Evolutionary conservation across 2,329 filamentous ascomycete species (phyloP), one percentile per base, ranked within the genome.

Genomic region (Rhynchosporium graminicola): DNA sequence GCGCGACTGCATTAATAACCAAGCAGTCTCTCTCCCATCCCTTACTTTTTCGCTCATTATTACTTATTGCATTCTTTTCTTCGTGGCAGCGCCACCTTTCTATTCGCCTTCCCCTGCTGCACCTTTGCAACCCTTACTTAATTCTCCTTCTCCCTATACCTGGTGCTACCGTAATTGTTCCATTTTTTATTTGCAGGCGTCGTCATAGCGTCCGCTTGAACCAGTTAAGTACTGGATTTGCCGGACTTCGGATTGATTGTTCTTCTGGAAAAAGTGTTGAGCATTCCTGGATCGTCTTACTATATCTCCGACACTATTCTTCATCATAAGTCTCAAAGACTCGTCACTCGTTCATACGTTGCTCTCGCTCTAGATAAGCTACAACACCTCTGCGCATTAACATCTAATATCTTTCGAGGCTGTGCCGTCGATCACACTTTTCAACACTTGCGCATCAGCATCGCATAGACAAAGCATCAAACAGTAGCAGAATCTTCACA

Each of bases 271-370:
- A 48, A 60, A 33, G 55, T 64, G 43, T 61, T 60, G 45, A 61
- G 57, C 46, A 59, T 56, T 46, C 29, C 31, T 20, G 40, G 20
- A 9, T 48, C 15, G 40, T 40, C 45, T 51, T 57, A 58, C 54
- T 59, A 50, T 61, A 62, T 43, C 36, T 38, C 52, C 46, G 48
- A 55, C 62, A 61, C 29, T 43, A 57, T 29, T 63, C 59, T 60
- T 60, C 67, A 60, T 60, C 62, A 64, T 63, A 62, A 50, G 64
- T 67, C 65, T 64, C 54, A 61, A 64, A 63, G 68, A 68, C 67
- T 68, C 66, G 69, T 68, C 69, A 69, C 64, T 71, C 69, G 66
- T 70, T 71, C 64, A 67, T n/a, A 36, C 60, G 54, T 55, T 63
- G 63, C 60, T 63, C 54, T 61, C 50, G 36, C 52, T 45, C 45